Conservation (phyloP, 129 eudicot genomes). For the Heracleum sosnowskyi region DNA sequence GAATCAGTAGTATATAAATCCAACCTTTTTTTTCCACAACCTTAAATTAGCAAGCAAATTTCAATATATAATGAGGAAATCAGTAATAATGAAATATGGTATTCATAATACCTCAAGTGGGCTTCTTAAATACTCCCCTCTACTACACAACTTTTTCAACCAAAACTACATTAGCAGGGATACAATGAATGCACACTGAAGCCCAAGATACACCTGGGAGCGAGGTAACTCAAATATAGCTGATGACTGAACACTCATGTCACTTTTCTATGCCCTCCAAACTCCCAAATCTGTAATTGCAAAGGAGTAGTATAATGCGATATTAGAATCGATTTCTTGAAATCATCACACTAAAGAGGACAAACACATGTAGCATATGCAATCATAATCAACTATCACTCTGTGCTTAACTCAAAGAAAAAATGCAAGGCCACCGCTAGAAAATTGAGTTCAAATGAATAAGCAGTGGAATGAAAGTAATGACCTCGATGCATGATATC, state of each 20-base stretch:
- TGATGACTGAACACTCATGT: slow-evolving; percentile 7
- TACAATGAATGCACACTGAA: not conserved
- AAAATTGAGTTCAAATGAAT: not conserved
- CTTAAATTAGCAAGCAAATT: no score
- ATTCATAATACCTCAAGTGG: no score
- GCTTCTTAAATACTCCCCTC: no score
- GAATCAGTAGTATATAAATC: no score
- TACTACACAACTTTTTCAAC: not conserved
- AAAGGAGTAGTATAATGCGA: not conserved
- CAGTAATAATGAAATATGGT: no score
- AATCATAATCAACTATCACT: no score
- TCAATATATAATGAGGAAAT: no score
- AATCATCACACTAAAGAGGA: not conserved
- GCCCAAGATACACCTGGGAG: not conserved
- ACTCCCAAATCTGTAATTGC: slow-evolving; percentile 52
- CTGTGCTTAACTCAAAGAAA: not conserved
- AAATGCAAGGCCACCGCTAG: not conserved
- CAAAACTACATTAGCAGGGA: not conserved
- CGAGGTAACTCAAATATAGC: not conserved
- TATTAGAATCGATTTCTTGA: not conserved
- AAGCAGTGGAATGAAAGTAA: not conserved
- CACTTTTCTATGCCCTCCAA: slow-evolving; percentile 51
- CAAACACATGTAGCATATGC: not conserved
- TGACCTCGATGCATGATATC: not conserved
- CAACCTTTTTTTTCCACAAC: no score